Evolutionary conservation across 805 yeast genomes (phyloP).

Genomic region (Candida vartiovaarae): DNA sequence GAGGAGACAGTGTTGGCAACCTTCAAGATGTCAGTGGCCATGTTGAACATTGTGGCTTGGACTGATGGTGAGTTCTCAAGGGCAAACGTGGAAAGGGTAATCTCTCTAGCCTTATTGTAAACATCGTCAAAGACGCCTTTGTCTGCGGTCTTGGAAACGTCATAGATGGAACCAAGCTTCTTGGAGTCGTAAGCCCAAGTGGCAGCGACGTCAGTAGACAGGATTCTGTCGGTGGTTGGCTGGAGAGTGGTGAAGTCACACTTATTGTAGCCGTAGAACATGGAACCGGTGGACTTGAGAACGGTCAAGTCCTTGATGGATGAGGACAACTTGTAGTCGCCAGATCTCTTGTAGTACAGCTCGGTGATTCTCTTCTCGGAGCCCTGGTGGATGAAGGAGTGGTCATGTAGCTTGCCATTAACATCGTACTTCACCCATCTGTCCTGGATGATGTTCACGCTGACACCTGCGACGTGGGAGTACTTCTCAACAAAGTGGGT

Average conservation of each 20-base stretch:
- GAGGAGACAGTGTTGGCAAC: conserved; percentile 47
- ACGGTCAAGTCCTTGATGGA: conserved; percentile 75
- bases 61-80: conserved; percentile 87
- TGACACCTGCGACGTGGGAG: conserved; percentile 66
- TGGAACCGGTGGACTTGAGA: conserved; percentile 85
- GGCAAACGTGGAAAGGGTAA: conserved; percentile 75
- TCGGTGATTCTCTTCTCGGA: conserved; percentile 66
- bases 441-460: conserved; percentile 60
- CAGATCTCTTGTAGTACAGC: conserved; percentile 42
- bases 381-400: conserved; percentile 82
- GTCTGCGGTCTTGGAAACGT: conserved; percentile 45
- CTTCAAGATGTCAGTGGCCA: conserved; percentile 67
- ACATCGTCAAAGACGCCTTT: conserved; percentile 59
- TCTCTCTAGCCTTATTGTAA: conserved; percentile 53
- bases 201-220: conserved; percentile 81
- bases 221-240: conserved; percentile 78
- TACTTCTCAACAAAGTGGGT: conserved; percentile 75
- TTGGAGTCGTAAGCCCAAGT: conserved; percentile 57
- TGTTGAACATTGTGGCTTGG: conserved; percentile 95
- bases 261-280: conserved; percentile 79
- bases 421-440: conserved; percentile 76
- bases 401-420: conserved; percentile 69
- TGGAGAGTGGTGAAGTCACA: conserved; percentile 86
- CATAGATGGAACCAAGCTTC: conserved; percentile 42
- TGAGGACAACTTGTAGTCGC: conserved; percentile 55